Percentiles rank a stretch among this genome's conserved stretches.
These are phyloP conservation scores for Ampelomyces quisqualis DNA, from an alignment of 2,329 filamentous ascomycete species.

Conservation along the genomic window DNA sequence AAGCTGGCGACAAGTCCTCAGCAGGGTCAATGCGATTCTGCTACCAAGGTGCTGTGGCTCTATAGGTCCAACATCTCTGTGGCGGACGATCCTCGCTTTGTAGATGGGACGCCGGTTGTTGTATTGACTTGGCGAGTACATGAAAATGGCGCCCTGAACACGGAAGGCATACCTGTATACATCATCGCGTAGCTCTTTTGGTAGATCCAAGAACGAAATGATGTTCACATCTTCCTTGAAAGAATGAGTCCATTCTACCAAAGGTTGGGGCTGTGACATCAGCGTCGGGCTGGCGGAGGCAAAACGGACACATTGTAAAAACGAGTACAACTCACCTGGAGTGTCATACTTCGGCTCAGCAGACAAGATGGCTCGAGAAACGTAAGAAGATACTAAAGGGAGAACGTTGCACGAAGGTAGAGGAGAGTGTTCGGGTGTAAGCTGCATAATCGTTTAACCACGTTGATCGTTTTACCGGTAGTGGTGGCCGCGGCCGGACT, in stretches of 20 bases:
- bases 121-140: slow-evolving; percentile 25
- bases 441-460: background rate
- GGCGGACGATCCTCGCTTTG: slow-evolving; percentile 26
- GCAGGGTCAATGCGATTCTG: slow-evolving; percentile 21
- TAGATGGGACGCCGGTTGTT: slow-evolving; percentile 9
- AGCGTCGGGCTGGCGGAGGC: background rate
- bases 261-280: slow-evolving; percentile 4
- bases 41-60: slow-evolving; percentile 24
- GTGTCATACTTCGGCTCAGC: too few species aligned
- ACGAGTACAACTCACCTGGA: background rate
- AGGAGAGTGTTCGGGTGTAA: too few species aligned
- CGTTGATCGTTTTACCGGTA: too few species aligned
- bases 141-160: slow-evolving; percentile 31
- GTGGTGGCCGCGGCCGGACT: too few species aligned
- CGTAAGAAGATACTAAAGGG: background rate
- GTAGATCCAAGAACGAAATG: slow-evolving; percentile 33
- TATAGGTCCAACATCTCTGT: slow-evolving; percentile 23
- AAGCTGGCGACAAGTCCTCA: slow-evolving; percentile 47
- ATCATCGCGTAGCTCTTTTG: slow-evolving; percentile 33
- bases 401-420: background rate
- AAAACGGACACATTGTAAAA: too few species aligned
- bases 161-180: slow-evolving; percentile 27
- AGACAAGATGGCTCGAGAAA: too few species aligned
- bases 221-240: slow-evolving; percentile 12
- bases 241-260: slow-evolving; percentile 24